These are phyloP conservation scores for Leptomonas seymouri DNA, from an alignment of 208 protist species.

Conservation along the genomic window DNA sequence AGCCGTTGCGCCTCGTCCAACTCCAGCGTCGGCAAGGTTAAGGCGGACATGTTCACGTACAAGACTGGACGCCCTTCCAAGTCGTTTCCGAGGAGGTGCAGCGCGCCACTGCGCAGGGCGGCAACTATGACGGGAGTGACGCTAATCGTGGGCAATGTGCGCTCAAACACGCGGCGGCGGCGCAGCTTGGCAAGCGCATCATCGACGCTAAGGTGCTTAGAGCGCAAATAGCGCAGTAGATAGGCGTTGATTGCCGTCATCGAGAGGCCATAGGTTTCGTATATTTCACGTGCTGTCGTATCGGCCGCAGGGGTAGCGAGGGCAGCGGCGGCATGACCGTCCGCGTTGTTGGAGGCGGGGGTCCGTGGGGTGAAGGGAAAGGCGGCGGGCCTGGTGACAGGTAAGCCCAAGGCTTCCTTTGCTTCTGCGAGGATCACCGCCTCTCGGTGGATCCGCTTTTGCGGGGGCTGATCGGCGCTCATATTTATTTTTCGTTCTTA, in stretches of 20 bases:
- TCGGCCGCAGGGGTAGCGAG: slow-evolving; percentile 17
- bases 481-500: slow-evolving; percentile 3
- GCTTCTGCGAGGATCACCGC: slow-evolving; percentile 37
- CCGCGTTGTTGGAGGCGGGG: slow-evolving; percentile 3
- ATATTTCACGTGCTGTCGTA: slow-evolving; percentile 10
- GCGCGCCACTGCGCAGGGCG: slow-evolving; percentile 50
- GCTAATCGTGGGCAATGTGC: slow-evolving; percentile 53
- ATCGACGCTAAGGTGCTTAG: slow-evolving; percentile 43
- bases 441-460: slow-evolving; percentile 37
- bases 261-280: slow-evolving; percentile 24
- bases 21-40: slow-evolving; percentile 40
- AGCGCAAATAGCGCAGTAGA: slow-evolving; percentile 62
- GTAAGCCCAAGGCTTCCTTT: slow-evolving; percentile 35
- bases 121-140: slow-evolving; percentile 53
- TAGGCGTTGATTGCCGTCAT: slow-evolving; percentile 49
- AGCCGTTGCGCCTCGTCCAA: slow-evolving; percentile 61
- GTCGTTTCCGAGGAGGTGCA: slow-evolving; percentile 55
- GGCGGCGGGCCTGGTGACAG: not conserved
- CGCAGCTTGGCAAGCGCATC: slow-evolving; percentile 60
- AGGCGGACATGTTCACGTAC: slow-evolving; percentile 51
- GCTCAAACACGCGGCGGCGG: slow-evolving; percentile 66
- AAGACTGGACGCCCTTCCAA: slow-evolving; percentile 50
- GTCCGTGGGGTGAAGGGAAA: slow-evolving; percentile 7
- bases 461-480: slow-evolving; percentile 27
- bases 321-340: not conserved